A percentile compares a stretch with the other conserved stretches of the same genome.
Conservation (phyloP, 1,284 basidiomycete genomes). For the Fomitopsis pinicola region DNA sequence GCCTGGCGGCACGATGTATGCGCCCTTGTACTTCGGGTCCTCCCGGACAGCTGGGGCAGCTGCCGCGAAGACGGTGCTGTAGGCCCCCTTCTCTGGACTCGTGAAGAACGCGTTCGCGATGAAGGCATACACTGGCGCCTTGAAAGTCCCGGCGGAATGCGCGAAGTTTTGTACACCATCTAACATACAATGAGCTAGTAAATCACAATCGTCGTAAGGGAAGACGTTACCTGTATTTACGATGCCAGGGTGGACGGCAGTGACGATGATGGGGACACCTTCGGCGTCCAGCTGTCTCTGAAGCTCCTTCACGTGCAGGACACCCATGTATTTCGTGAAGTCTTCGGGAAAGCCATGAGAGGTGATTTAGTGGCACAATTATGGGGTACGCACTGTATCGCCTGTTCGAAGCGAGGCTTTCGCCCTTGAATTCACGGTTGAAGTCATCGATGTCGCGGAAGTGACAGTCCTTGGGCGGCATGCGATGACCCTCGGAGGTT, state of each 20-base stretch:
- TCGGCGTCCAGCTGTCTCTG: constrained; percentile 24
- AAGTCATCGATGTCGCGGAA: constrained; percentile 38
- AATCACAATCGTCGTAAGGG: constrained; percentile 21
- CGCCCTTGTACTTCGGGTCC: constrained; percentile 39
- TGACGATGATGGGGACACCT: constrained; percentile 26
- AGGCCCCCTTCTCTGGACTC: constrained; percentile 35
- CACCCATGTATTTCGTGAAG: constrained; percentile 31
- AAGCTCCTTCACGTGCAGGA: constrained; percentile 25
- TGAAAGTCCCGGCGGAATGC: constrained; percentile 12
- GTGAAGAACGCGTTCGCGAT: constrained; percentile 30
- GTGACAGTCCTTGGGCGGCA: constrained; percentile 15
- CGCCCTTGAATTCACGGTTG: constrained; percentile 30
- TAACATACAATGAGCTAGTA: neutral
- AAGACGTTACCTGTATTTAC: constrained; percentile 37
- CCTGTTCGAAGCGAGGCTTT: constrained; percentile 20
- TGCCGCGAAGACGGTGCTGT: constrained; percentile 43
- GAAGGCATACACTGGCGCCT: constrained; percentile 16
- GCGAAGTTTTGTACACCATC: constrained; percentile 18
- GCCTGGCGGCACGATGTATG: constrained; percentile 39
- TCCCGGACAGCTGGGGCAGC: constrained; percentile 31
- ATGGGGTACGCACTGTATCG: constrained; percentile 33
- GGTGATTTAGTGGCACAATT: neutral
- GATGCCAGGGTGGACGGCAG: constrained; percentile 29
- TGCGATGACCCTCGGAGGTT: constrained; percentile 17
- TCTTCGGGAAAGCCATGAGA: constrained; percentile 19